Evolutionary conservation across 371 early-diverging fungal species (phyloP), one percentile per base, ranked within the genome.

Genomic region (Umbelopsis sp.): DNA sequence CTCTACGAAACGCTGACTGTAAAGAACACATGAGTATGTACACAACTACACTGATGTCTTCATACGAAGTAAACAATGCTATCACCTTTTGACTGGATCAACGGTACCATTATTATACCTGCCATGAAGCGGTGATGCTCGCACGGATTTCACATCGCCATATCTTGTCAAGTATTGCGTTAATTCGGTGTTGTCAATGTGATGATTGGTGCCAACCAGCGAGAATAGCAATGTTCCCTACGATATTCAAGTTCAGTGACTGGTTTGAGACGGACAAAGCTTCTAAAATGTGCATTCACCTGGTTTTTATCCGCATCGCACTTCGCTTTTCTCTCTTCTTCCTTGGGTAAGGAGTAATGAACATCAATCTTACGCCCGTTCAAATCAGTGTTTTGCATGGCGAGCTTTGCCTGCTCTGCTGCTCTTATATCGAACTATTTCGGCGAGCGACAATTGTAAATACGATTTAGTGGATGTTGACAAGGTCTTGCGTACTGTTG

Each of bases 271-370:
- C 32, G 18, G 16, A 18, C 3, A 32, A 35, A 11, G 38, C 4
- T 8, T 7, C 48, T 1, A 16, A 16, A 48, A 29, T 14, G 25
- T 51, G n/a, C 4, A 38, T 38, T 38, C 72, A 82, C 86, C 82
- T 87, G 87, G 63, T 87, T 87, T 44, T 83, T 86, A 35, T 74
- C 75, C 67, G 77, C 65, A 65, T 86, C 86, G 71, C 86, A 86
- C 67, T 72, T 70, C 37, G 76, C 74, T 44, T 76, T 70, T 44
- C 80, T 74, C 63, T 84, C 81, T 65, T 84, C 81, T 57, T 81
- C 84, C 52, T 85, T 86, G 16, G 87, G 87, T 16, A 87, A 65
- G n/a, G 86, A 86, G 74, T 83, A 87, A 65, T 85, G 86, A 14
- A 87, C 84, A 69, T 87, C 87, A 63, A 87, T 79, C 67, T 79